Evolutionary conservation across 1,284 basidiomycete species (phyloP).

Genomic region (Paramarasmius palmivorus): DNA sequence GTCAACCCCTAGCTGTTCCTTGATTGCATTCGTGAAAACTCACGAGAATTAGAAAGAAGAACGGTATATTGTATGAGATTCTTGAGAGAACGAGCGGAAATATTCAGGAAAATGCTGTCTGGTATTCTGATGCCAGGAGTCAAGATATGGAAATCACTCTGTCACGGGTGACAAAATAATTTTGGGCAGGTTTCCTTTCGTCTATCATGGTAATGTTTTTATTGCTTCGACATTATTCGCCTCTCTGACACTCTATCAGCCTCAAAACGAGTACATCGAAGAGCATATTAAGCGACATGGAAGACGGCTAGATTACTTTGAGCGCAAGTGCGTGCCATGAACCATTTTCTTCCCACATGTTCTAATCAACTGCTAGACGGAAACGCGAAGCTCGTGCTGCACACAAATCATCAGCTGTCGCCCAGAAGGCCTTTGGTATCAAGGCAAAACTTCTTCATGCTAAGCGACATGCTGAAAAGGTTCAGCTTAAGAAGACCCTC

Average conservation of each 20-base stretch:
- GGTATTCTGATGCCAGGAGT: no score
- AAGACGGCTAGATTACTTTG: slow-evolving; percentile 82
- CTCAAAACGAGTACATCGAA: slow-evolving; percentile 88
- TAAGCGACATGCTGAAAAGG: slow-evolving; percentile 95
- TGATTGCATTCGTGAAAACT: no score
- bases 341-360: slow-evolving; percentile 4
- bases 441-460: slow-evolving; percentile 98
- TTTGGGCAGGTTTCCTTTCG: slow-evolving; percentile 31
- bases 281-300: slow-evolving; percentile 89
- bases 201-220: slow-evolving; percentile 53
- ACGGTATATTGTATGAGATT: no score
- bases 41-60: no score
- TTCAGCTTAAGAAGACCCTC: slow-evolving; percentile 98
- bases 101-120: no score
- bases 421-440: slow-evolving; percentile 94
- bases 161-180: no score
- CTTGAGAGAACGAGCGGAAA: no score
- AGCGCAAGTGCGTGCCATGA: slow-evolving; percentile 65
- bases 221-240: not conserved
- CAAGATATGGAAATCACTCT: no score
- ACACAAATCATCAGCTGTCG: slow-evolving; percentile 86
- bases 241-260: slow-evolving; percentile 7
- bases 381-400: slow-evolving; percentile 90
- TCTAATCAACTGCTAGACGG: slow-evolving; percentile 56
- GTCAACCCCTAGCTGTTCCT: slow-evolving; percentile 20